Evolutionary conservation across 2,329 filamentous ascomycete species (phyloP).

Genomic region (Exophiala xenobiotica): DNA sequence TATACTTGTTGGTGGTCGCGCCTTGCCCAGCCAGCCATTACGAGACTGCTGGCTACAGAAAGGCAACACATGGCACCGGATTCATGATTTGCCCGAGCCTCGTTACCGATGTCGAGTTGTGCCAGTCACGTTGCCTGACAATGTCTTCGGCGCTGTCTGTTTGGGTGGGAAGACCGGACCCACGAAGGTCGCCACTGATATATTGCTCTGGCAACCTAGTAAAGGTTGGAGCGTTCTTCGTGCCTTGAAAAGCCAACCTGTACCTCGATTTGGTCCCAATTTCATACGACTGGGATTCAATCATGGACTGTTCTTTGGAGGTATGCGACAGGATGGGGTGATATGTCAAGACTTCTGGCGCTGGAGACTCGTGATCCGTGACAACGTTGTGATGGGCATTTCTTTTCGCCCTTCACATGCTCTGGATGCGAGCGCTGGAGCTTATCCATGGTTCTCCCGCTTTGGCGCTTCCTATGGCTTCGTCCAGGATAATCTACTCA

Average conservation of each 20-base stretch:
- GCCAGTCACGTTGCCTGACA: slow-evolving; percentile 39
- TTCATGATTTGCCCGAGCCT: slow-evolving; percentile 63
- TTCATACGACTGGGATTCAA: slow-evolving; percentile 44
- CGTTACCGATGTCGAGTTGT: slow-evolving; percentile 73
- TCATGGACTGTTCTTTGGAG: slow-evolving; percentile 68
- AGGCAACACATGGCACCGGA: slow-evolving; percentile 62
- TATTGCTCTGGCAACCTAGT: slow-evolving; percentile 54
- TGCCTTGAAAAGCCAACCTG: slow-evolving; percentile 38
- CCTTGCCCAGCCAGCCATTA: slow-evolving; percentile 67
- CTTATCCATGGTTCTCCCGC: slow-evolving; percentile 38
- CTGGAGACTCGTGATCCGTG: slow-evolving; percentile 57
- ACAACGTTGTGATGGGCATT: slow-evolving; percentile 36
- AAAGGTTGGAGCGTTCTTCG: slow-evolving; percentile 52
- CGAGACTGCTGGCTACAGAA: slow-evolving; percentile 74
- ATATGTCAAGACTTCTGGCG: slow-evolving; percentile 64
- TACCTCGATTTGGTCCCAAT: slow-evolving; percentile 57
- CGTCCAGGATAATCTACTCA: slow-evolving; percentile 47
- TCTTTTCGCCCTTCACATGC: slow-evolving; percentile 25
- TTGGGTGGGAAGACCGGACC: slow-evolving; percentile 62
- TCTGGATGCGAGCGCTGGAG: slow-evolving; percentile 29
- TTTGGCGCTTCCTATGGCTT: slow-evolving; percentile 54
- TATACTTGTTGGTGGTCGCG: slow-evolving; percentile 72
- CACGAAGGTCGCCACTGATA: slow-evolving; percentile 50
- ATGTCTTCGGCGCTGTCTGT: slow-evolving; percentile 52
- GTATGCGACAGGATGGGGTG: slow-evolving; percentile 64